Percentiles rank a stretch among this genome's conserved stretches.
These are phyloP conservation scores for Fusarium brevicatenulatum DNA, from an alignment of 2,329 filamentous ascomycete species.

Conservation along the genomic window DNA sequence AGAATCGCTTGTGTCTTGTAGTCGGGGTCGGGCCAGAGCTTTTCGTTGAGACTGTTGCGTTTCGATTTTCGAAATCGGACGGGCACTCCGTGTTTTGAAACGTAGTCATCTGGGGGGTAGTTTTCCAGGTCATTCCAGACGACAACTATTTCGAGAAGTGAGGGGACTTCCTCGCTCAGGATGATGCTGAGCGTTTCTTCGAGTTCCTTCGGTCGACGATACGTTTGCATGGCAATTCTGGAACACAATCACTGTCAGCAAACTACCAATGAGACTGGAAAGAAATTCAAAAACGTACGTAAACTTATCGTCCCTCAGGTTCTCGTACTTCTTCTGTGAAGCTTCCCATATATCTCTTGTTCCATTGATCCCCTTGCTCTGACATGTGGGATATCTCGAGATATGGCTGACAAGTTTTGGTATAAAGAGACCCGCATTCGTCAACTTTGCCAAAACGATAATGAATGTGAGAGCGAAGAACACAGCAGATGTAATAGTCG, in stretches of 20 bases:
- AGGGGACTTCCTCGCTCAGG: constrained; percentile 47
- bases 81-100: constrained; percentile 45
- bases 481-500: constrained; percentile 18
- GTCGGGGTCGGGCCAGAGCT: constrained; percentile 50
- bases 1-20: constrained; percentile 54
- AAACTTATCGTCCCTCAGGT: constrained; percentile 46
- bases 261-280: too few relatives aligned
- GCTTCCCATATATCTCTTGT: constrained; percentile 33
- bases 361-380: constrained; percentile 25
- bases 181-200: constrained; percentile 45
- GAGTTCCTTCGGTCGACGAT: constrained; percentile 50
- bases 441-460: constrained; percentile 26
- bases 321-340: constrained; percentile 40
- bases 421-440: constrained; percentile 28
- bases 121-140: constrained; percentile 52
- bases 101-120: constrained; percentile 43
- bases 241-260: neutral
- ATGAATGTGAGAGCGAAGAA: constrained; percentile 24
- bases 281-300: constrained; percentile 36
- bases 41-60: constrained; percentile 52
- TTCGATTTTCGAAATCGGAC: constrained; percentile 50
- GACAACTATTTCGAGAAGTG: constrained; percentile 51
- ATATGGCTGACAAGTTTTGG: constrained; percentile 30
- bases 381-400: constrained; percentile 32
- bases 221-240: constrained; percentile 53